phyloP scores from a whole-genome alignment of 2,329 filamentous ascomycete species.

The Trichoderma breve region DNA sequence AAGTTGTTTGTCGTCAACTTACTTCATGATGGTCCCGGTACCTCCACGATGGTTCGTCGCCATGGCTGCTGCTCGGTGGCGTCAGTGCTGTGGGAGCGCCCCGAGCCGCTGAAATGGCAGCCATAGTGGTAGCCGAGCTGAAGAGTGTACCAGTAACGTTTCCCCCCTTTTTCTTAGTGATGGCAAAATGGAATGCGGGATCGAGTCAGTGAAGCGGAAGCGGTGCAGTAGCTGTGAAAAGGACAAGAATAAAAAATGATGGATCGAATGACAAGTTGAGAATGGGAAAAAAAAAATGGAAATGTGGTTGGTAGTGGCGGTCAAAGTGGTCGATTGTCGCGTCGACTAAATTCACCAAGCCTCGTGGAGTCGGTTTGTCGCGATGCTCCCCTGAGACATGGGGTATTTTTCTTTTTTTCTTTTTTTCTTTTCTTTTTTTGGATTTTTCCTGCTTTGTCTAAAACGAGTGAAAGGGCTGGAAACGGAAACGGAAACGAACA shows the following conservation, averaged over 20 bases:
- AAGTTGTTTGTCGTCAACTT: neutral
- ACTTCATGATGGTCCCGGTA: slow-evolving; percentile 25
- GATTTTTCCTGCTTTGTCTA: neutral
- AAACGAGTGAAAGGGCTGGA: slow-evolving; percentile 17
- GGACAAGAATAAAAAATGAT: neutral
- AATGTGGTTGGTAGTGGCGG: neutral
- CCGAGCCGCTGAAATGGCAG: slow-evolving; percentile 51
- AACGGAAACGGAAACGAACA: neutral
- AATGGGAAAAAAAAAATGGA: neutral
- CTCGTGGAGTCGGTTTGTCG: slow-evolving; percentile 14
- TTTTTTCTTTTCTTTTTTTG: neutral
- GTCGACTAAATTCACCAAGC: slow-evolving; percentile 16
- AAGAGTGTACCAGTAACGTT: slow-evolving; percentile 29
- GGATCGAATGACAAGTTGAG: slow-evolving; percentile 3
- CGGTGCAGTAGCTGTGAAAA: neutral
- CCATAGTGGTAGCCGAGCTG: slow-evolving; percentile 40
- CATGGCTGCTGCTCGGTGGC: slow-evolving; percentile 50
- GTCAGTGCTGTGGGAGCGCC: slow-evolving; percentile 48
- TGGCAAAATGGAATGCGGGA: neutral
- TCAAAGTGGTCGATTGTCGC: neutral
- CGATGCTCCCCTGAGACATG: slow-evolving; percentile 19
- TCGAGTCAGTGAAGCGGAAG: neutral
- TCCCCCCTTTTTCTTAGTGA: slow-evolving; percentile 19
- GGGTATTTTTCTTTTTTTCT: neutral
- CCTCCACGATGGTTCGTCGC: slow-evolving; percentile 46